Evolutionary conservation across 768 basidiomycete species (phyloP).

Genomic region (Panus rudis): DNA sequence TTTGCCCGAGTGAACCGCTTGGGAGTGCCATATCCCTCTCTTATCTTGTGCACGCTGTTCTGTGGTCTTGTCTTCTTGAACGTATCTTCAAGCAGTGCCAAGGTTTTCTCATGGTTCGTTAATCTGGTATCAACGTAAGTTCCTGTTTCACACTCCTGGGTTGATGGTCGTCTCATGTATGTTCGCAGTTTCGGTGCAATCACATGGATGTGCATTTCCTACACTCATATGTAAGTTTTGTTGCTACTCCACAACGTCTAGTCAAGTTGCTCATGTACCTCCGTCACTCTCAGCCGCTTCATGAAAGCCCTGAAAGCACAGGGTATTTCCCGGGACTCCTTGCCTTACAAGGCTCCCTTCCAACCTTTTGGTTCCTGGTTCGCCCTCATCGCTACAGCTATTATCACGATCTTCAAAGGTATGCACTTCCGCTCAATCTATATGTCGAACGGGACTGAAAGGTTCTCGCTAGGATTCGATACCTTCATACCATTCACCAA

Average conservation of each 20-base stretch:
- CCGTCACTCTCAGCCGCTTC: conserved; percentile 31
- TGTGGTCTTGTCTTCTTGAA: conserved; percentile 55
- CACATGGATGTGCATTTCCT: conserved; percentile 41
- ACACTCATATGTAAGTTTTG: conserved; percentile 48
- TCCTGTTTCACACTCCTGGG: background rate
- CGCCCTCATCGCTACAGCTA: conserved; percentile 42
- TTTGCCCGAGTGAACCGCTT: conserved; percentile 29
- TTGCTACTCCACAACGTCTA: background rate
- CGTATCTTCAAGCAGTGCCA: conserved; percentile 40
- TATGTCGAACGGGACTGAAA: conserved; percentile 5
- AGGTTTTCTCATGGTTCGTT: conserved; percentile 37
- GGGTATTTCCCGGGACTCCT: conserved; percentile 33
- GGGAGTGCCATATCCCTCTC: conserved; percentile 32
- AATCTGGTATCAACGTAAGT: conserved; percentile 30
- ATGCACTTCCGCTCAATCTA: conserved; percentile 11
- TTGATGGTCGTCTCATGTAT: background rate
- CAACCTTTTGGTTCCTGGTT: conserved; percentile 58
- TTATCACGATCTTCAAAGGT: conserved; percentile 56
- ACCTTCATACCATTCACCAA: conserved; percentile 39
- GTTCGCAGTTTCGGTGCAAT: conserved; percentile 27
- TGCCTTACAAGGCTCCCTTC: conserved; percentile 54
- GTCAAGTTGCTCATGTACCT: background rate
- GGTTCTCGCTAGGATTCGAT: conserved; percentile 30
- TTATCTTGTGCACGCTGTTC: conserved; percentile 48
- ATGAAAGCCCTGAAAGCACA: conserved; percentile 40